Evolutionary conservation across 108 stramenopile species (phyloP).

Genomic region (Cyclotella atomus): DNA sequence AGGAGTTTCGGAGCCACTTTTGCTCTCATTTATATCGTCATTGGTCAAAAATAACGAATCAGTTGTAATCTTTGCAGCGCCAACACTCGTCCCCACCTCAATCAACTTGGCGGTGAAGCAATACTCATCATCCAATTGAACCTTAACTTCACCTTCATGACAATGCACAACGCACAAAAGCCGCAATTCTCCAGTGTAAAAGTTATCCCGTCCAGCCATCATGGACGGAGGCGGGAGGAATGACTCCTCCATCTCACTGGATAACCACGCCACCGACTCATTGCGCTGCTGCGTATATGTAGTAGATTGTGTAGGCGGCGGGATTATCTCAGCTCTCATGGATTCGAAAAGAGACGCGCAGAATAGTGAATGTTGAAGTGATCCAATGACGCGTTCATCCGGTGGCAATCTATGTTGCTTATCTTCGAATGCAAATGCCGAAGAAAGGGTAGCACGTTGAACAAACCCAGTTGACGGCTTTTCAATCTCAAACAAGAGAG

Average conservation of each 20-base stretch:
- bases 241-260: conserved; percentile 77
- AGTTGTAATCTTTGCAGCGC: neutral
- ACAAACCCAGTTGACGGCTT: conserved; percentile 78
- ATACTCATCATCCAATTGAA: conserved; percentile 85
- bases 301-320: conserved; percentile 37
- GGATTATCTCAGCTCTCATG: conserved; percentile 72
- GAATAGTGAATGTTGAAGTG: conserved; percentile 87
- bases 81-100: conserved; percentile 64
- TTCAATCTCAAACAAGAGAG: conserved; percentile 76
- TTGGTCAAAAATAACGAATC: neutral
- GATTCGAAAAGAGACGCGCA: conserved; percentile 90
- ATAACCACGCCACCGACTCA: conserved; percentile 64
- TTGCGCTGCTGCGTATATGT: conserved; percentile 19
- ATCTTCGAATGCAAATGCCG: conserved; percentile 37
- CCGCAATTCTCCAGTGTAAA: conserved; percentile 35
- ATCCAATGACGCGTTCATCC: conserved; percentile 74
- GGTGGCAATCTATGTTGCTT: conserved; percentile 3
- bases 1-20: conserved; percentile 77
- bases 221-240: conserved; percentile 75
- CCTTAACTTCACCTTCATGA: conserved; percentile 89
- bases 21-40: neutral
- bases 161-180: conserved; percentile 76
- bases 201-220: conserved; percentile 56
- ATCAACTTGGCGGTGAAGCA: conserved; percentile 78
- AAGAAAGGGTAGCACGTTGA: conserved; percentile 66